Percentiles rank a stretch among this genome's conserved stretches.
Evolutionary conservation across 306 rosid genomes (phyloP).

Genomic region (Phaseolus lunatus): DNA sequence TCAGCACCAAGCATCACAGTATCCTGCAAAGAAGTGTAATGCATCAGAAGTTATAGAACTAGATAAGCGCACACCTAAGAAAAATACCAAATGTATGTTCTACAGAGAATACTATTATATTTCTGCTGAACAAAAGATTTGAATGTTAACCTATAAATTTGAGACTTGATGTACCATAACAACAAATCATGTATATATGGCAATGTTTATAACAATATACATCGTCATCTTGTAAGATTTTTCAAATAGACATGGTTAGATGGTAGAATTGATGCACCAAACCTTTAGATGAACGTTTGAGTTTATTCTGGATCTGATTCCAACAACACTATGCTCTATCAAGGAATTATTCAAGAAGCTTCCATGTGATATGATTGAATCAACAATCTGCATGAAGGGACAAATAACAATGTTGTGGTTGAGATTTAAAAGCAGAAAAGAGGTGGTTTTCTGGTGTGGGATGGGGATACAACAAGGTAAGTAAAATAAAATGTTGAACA

Average conservation of each 20-base stretch:
- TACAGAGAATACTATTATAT: background rate
- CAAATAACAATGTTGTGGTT: conserved; percentile 13
- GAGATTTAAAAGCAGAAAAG: conserved; percentile 31
- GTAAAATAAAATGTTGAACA: background rate
- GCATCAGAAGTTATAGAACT: background rate
- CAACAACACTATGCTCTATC: conserved; percentile 93
- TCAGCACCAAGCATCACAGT: conserved; percentile 98
- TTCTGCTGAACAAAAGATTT: conserved; percentile 3
- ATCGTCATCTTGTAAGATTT: background rate
- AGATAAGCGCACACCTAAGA: background rate
- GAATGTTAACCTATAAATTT: conserved; percentile 31
- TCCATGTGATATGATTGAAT: conserved; percentile 91
- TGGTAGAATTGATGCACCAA: conserved; percentile 32
- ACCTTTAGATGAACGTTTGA: conserved; percentile 88
- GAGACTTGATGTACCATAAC: background rate
- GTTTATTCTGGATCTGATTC: conserved; percentile 87
- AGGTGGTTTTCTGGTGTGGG: background rate
- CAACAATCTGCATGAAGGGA: conserved; percentile 73
- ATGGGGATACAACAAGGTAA: conserved; percentile 2
- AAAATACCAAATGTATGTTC: conserved; percentile 3
- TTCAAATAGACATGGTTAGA: conserved; percentile 1
- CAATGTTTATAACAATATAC: conserved; percentile 17
- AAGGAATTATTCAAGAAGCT: conserved; percentile 79
- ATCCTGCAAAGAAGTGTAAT: conserved; percentile 60
- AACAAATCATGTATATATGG: conserved; percentile 23